Percentiles rank a stretch among this genome's conserved stretches.
Evolutionary conservation across 202 grass and related monocot genomes (phyloP).

Genomic region (Schoenoplectus triqueter): DNA sequence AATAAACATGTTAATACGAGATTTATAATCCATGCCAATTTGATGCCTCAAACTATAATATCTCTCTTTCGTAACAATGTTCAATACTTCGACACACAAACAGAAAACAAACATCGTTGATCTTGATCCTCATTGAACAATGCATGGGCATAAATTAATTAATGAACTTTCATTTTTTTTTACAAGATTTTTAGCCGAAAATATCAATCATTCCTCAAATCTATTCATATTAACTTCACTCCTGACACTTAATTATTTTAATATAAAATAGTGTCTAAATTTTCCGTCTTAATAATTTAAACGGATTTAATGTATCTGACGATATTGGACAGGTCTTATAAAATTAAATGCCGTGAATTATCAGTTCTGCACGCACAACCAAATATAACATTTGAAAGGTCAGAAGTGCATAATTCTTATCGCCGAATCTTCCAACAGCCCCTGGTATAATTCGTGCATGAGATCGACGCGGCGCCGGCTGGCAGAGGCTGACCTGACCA

Average conservation of each 20-base stretch:
- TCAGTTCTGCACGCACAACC: neutral
- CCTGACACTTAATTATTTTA: too few species aligned
- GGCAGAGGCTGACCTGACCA: neutral
- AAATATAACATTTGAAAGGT: neutral
- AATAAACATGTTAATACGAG: too few species aligned
- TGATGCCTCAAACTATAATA: too few species aligned
- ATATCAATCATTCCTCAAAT: too few species aligned
- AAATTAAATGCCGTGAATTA: neutral
- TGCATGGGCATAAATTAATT: neutral
- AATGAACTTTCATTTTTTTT: neutral
- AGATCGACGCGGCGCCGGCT: too few species aligned
- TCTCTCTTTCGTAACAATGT: too few species aligned
- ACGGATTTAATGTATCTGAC: too few species aligned
- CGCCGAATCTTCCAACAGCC: conserved; percentile 29
- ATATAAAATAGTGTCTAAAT: too few species aligned
- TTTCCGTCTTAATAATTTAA: too few species aligned
- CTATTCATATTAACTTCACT: too few species aligned
- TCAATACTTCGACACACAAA: neutral
- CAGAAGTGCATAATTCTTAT: neutral
- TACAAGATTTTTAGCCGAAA: neutral
- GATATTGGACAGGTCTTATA: neutral
- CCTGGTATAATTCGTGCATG: conserved; percentile 9
- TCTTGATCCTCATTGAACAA: neutral
- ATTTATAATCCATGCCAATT: too few species aligned
- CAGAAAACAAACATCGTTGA: neutral